phyloP scores from a whole-genome alignment of 2,329 filamentous ascomycete species.

The Myriosclerotinia scirpicola region DNA sequence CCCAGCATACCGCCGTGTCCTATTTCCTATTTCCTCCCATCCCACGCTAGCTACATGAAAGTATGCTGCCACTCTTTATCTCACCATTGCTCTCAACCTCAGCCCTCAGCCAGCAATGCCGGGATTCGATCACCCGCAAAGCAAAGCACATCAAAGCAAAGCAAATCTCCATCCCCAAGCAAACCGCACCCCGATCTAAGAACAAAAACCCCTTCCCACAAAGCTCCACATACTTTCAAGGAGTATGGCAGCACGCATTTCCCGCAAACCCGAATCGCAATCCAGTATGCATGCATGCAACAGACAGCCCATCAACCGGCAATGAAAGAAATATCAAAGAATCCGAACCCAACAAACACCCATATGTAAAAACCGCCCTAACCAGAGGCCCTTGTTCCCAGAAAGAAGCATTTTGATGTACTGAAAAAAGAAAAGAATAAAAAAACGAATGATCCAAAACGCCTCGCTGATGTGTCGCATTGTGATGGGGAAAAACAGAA shows the following conservation, averaged over 20 bases:
- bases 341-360: constrained; percentile 2
- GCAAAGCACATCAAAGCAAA: not conserved
- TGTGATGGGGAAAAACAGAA: constrained; percentile 22
- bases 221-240: not conserved
- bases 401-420: constrained; percentile 20
- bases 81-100: not conserved
- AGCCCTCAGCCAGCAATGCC: not conserved
- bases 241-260: not conserved
- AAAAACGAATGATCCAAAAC: constrained; percentile 18
- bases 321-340: not conserved
- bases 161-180: not conserved
- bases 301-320: not conserved
- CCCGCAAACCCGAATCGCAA: not conserved
- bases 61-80: not conserved
- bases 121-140: not conserved
- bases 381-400: constrained; percentile 24
- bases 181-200: not conserved
- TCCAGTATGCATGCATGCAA: not conserved
- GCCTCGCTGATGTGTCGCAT: constrained; percentile 25
- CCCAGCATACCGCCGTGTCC: not conserved
- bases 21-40: not conserved
- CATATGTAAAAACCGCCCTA: constrained; percentile 24
- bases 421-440: constrained; percentile 10
- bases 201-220: not conserved
- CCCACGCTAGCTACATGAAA: not conserved